phyloP scores from a whole-genome alignment of 2,329 filamentous ascomycete genomes.

The Cladosporium sp. region DNA sequence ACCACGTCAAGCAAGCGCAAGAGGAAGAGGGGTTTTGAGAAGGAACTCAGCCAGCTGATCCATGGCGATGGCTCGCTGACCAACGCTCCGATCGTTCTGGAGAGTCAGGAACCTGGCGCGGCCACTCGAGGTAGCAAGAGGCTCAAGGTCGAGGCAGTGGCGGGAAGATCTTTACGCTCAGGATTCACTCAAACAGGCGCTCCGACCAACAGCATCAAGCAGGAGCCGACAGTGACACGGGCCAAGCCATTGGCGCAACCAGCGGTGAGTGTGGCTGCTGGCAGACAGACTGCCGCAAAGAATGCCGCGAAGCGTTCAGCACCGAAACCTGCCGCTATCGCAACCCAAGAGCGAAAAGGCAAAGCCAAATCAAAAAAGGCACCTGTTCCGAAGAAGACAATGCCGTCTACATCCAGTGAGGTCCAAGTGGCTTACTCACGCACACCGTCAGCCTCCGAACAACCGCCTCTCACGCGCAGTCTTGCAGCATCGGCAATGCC shows the following conservation, averaged over 20 bases:
- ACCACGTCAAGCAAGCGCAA: neutral
- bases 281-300: neutral
- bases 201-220: neutral
- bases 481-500: neutral
- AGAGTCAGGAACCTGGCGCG: neutral
- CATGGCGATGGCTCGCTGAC: conserved; percentile 2
- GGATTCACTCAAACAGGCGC: neutral
- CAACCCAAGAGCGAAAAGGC: neutral
- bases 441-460: neutral
- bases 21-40: neutral
- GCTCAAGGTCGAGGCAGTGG: neutral
- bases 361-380: neutral
- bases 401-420: too few relatives aligned
- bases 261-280: neutral
- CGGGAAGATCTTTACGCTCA: neutral
- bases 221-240: neutral
- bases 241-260: neutral
- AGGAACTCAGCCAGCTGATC: conserved; percentile 9
- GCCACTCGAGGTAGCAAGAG: neutral
- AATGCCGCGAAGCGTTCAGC: neutral
- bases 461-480: neutral
- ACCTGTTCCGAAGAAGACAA: neutral
- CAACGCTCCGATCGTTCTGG: neutral
- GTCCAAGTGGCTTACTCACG: neutral
- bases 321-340: neutral